Evolutionary conservation across 768 basidiomycete species (phyloP).

Genomic region (Myochromella boudieri): DNA sequence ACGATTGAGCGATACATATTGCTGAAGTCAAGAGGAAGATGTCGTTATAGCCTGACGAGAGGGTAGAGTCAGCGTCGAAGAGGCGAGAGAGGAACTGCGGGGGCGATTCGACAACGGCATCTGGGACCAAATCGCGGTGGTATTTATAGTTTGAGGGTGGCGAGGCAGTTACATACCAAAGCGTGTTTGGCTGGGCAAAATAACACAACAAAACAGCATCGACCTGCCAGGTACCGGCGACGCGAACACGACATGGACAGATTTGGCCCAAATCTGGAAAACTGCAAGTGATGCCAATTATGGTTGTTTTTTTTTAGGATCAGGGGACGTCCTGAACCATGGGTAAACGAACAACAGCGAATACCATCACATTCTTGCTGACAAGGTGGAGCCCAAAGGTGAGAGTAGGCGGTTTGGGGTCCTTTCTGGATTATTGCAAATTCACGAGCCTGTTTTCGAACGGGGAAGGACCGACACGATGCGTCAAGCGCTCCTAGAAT

Average conservation of each 20-base stretch:
- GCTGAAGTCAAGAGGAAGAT: slow-evolving; percentile 11
- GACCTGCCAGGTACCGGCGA: slow-evolving; percentile 7
- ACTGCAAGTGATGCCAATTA: slow-evolving; percentile 12
- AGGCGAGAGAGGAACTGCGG: slow-evolving; percentile 15
- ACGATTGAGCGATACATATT: slow-evolving; percentile 40
- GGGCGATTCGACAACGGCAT: slow-evolving; percentile 15
- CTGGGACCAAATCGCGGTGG: slow-evolving; percentile 19
- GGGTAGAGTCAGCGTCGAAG: no score
- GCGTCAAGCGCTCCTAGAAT: slow-evolving; percentile 6
- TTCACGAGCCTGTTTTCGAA: slow-evolving; percentile 9
- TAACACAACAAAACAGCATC: slow-evolving; percentile 8
- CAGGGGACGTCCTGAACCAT: slow-evolving; percentile 3
- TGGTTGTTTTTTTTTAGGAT: slow-evolving; percentile 16
- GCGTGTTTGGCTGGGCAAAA: slow-evolving; percentile 15
- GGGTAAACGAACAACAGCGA: slow-evolving; percentile 1
- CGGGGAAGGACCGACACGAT: slow-evolving; percentile 10
- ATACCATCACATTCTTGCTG: slow-evolving; percentile 6
- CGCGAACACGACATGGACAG: slow-evolving; percentile 10
- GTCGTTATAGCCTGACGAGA: slow-evolving; percentile 5
- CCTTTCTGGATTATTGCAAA: slow-evolving; percentile 7
- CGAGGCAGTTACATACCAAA: slow-evolving; percentile 10
- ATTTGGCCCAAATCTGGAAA: slow-evolving; percentile 14
- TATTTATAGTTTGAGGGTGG: slow-evolving; percentile 21
- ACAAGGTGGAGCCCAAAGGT: slow-evolving; percentile 4
- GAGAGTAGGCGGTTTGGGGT: slow-evolving; percentile 1